phyloP scores from a whole-genome alignment of 2,329 filamentous ascomycete genomes.

The Hymenoscyphus fraxineus region DNA sequence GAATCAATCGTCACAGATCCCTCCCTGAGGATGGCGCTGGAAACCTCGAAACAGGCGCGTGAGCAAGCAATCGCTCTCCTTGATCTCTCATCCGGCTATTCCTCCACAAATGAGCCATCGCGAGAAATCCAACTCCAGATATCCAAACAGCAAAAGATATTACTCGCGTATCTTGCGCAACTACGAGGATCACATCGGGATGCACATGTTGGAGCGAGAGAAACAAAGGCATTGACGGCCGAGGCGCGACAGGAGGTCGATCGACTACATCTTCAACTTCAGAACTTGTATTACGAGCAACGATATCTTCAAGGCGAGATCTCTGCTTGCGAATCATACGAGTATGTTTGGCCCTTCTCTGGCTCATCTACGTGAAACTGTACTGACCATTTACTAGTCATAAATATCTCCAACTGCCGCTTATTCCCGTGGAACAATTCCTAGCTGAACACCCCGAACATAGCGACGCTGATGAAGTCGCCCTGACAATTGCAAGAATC shows the following conservation, averaged over 20 bases:
- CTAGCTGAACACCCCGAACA: constrained; percentile 72
- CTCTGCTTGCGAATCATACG: constrained; percentile 81
- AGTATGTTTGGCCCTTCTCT: constrained; percentile 59
- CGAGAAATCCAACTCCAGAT: constrained; percentile 54
- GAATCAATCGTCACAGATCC: constrained; percentile 60
- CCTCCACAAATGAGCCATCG: constrained; percentile 41
- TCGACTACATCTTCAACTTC: constrained; percentile 82
- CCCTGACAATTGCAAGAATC: constrained; percentile 85
- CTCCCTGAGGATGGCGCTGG: constrained; percentile 63
- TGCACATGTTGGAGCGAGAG: constrained; percentile 74
- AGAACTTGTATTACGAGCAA: constrained; percentile 97
- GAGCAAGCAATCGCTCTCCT: constrained; percentile 67
- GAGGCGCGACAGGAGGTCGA: constrained; percentile 90
- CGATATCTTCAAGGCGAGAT: constrained; percentile 88
- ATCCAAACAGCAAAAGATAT: constrained; percentile 72
- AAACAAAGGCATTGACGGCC: constrained; percentile 81
- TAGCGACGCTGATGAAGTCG: constrained; percentile 66
- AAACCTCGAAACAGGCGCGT: constrained; percentile 69
- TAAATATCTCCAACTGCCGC: constrained; percentile 79
- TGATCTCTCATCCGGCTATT: constrained; percentile 54
- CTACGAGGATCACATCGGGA: constrained; percentile 79
- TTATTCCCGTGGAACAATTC: constrained; percentile 82
- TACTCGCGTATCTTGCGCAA: constrained; percentile 74
- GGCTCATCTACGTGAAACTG: not conserved
- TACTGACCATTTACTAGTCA: constrained; percentile 53